Conservation (phyloP, 345 rosid species). For the Draba incana region DNA sequence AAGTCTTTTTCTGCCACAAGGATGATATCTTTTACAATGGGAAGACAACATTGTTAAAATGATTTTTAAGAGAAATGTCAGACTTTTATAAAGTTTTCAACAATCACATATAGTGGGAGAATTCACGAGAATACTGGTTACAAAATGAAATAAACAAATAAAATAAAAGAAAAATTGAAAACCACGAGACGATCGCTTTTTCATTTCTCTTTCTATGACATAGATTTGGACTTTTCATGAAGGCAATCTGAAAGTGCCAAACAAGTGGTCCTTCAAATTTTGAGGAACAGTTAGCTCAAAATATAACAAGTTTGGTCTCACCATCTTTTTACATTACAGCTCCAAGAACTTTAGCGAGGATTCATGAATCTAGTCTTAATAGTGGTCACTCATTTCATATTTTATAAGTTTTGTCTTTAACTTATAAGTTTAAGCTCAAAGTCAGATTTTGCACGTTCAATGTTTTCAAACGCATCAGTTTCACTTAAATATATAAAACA, state of each 20-base stretch:
- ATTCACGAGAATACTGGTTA: slow-evolving; percentile 34
- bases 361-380: slow-evolving; percentile 17
- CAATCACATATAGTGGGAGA: slow-evolving; percentile 28
- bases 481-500: too few relatives aligned
- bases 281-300: slow-evolving; percentile 30
- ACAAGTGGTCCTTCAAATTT: slow-evolving; percentile 35
- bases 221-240: slow-evolving; percentile 38
- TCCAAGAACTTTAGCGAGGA: slow-evolving; percentile 5
- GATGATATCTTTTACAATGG: too few relatives aligned
- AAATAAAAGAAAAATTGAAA: background rate
- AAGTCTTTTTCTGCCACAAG: too few relatives aligned
- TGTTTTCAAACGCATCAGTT: background rate
- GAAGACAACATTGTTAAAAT: too few relatives aligned
- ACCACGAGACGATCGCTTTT: slow-evolving; percentile 33
- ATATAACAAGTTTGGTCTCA: slow-evolving; percentile 21
- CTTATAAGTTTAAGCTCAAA: background rate
- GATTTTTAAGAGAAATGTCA: too few relatives aligned
- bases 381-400: slow-evolving; percentile 8
- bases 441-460: background rate
- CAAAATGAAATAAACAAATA: background rate
- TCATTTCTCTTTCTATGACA: slow-evolving; percentile 27
- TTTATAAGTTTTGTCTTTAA: background rate
- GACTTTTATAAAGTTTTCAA: slow-evolving; percentile 7
- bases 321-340: slow-evolving; percentile 9
- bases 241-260: slow-evolving; percentile 29